Base-by-base conservation (phyloP, 73 alveolate species). In the Paramecium sonneborni region DNA sequence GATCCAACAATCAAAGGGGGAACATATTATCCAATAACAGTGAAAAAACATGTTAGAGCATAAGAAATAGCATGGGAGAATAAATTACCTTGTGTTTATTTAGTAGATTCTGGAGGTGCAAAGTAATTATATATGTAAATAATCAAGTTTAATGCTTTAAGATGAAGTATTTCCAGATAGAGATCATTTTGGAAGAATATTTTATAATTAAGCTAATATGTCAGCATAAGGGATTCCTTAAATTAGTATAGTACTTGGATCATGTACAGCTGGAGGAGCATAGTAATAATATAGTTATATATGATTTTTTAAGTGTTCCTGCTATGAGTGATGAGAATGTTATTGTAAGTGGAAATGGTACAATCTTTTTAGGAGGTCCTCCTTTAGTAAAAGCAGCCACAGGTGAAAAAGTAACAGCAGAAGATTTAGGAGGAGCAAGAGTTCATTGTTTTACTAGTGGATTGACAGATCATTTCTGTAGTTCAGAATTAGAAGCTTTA, bases 241-340 rank as follows among this genome's bases (percentile, higher is more conserved):
- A 89, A 85, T 97, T 20, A 95, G 98, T 4, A 93, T 96, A 20
- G 99, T 96, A 30, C 69, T 97, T 55, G 99, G 99, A 41, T 93
- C 97, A 28, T 97, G 99, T 92, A 97, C 99, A 15, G 99, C 99
- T 5, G 99, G 99, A 18, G 99, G 99, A 44, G 99, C 99, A 38
- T 97, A 97, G 90, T 79, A 79, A 41, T 18, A 38, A 20, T 12
- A 21, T 14, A 24, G 3, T n/a, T 43, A n/a, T 43, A 79, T 10
- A n/a, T 6, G 2, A n/a, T 8, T 35, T 74, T 39, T 43, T 79
- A n/a, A 79, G 90, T 62, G 99, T 97, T 24, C 99, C 99, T n/a
- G 98, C 99, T 30, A 97, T 97, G 99, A 86, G 98, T 30, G 99
- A 97, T 93, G 99, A 97, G 91, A 96, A 93, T 52, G 96, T 97